phyloP scores from a whole-genome alignment of 2,329 filamentous ascomycete genomes.

The Penicillium sp. region DNA sequence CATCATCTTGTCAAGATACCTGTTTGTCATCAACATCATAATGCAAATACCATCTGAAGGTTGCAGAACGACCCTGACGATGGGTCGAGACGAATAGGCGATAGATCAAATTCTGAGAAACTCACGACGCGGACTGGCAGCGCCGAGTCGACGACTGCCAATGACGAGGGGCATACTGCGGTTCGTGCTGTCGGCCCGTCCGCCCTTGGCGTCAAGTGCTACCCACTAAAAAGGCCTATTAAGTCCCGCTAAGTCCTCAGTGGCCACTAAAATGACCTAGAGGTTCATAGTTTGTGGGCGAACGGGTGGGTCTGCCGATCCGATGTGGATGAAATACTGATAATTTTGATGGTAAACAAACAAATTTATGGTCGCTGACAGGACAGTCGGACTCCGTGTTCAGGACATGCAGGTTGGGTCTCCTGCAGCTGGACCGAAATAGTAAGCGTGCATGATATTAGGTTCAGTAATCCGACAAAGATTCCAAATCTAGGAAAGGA shows the following conservation, averaged over 20 bases:
- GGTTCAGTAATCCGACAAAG: background rate
- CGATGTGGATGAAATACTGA: background rate
- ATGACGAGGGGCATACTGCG: constrained; percentile 14
- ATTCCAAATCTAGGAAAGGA: no score
- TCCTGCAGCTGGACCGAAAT: background rate
- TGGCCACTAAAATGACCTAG: constrained; percentile 7
- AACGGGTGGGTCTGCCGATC: constrained; percentile 30
- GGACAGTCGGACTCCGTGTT: background rate
- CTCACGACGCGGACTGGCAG: constrained; percentile 21
- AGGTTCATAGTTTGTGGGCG: constrained; percentile 21
- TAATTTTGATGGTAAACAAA: background rate
- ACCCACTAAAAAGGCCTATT: background rate
- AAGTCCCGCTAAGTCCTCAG: background rate
- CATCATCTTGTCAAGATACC: background rate
- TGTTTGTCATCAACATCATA: background rate
- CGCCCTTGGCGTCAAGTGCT: background rate
- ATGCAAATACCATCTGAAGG: background rate
- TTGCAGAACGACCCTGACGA: no score
- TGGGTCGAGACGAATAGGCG: background rate
- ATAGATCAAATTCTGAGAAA: constrained; percentile 23
- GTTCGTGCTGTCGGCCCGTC: constrained; percentile 22
- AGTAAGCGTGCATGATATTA: background rate
- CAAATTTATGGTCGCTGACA: background rate
- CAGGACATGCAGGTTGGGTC: background rate
- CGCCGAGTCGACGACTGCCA: constrained; percentile 8